Percentiles rank a stretch among this genome's conserved stretches.
Conservation (phyloP, 805 yeast species). For the Pichia cephalocereana region DNA sequence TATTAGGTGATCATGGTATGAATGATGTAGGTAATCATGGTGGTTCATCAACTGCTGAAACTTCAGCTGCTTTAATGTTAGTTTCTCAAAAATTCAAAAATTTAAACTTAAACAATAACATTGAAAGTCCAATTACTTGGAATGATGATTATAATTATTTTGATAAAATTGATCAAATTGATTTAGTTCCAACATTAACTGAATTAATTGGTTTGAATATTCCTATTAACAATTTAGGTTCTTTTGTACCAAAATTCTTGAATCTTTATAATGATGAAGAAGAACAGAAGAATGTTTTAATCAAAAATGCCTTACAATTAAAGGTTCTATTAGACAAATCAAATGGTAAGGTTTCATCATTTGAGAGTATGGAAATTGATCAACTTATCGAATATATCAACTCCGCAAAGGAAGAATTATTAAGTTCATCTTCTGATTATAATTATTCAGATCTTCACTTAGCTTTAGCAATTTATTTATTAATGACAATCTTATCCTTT, state of each 20-base stretch:
- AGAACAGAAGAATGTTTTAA: constrained; percentile 29
- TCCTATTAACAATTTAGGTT: constrained; percentile 69
- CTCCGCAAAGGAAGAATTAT: constrained; percentile 40
- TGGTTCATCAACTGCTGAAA: constrained; percentile 88
- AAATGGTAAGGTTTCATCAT: constrained; percentile 15
- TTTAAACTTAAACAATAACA: constrained; percentile 13
- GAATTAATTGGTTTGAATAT: constrained; percentile 53
- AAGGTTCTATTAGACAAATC: constrained; percentile 37
- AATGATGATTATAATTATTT: constrained; percentile 45
- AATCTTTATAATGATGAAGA: constrained; percentile 34
- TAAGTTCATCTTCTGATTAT: constrained; percentile 66
- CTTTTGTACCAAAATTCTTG: constrained; percentile 50
- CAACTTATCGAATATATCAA: constrained; percentile 28
- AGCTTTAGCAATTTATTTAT: constrained; percentile 29
- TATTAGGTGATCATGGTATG: constrained; percentile 96
- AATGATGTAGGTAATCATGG: constrained; percentile 95
- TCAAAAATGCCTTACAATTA: constrained; percentile 53
- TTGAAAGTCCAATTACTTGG: constrained; percentile 30
- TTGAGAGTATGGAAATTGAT: constrained; percentile 11
- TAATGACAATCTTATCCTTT: constrained; percentile 25
- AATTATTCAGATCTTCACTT: constrained; percentile 39
- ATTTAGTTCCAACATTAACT: constrained; percentile 63
- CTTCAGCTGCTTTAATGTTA: constrained; percentile 72
- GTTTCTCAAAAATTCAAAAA: constrained; percentile 50
- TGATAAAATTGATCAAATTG: constrained; percentile 51